Percentiles rank a stretch among this genome's conserved stretches.
Evolutionary conservation across 192 early-diverging fungal species (phyloP).

Genomic region (Rhizophagus prolifer): DNA sequence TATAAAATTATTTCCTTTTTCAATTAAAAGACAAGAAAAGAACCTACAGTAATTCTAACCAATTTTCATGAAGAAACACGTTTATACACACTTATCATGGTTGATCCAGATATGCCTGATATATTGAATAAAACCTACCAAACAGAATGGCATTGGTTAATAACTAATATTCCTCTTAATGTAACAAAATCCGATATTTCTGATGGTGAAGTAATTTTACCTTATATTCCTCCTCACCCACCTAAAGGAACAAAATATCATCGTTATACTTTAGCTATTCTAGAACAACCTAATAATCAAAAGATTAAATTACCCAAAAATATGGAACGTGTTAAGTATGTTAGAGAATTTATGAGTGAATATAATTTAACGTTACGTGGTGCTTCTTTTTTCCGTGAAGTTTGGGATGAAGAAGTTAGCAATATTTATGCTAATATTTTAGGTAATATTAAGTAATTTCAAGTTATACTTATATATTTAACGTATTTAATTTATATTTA

Average conservation of each 20-base stretch:
- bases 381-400: slow-evolving; percentile 55
- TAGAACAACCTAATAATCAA: slow-evolving; percentile 62
- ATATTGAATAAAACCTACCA: slow-evolving; percentile 62
- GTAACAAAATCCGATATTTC: slow-evolving; percentile 49
- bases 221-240: slow-evolving; percentile 75
- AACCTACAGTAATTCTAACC: slow-evolving; percentile 54
- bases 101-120: slow-evolving; percentile 69
- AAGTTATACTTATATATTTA: too few relatives aligned
- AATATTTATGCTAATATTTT: slow-evolving; percentile 53
- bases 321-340: slow-evolving; percentile 35
- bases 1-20: too few relatives aligned
- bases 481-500: too few relatives aligned
- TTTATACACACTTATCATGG: slow-evolving; percentile 68
- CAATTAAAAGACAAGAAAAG: slow-evolving; percentile 49
- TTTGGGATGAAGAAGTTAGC: slow-evolving; percentile 53
- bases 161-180: slow-evolving; percentile 62
- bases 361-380: slow-evolving; percentile 47
- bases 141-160: slow-evolving; percentile 73
- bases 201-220: slow-evolving; percentile 45
- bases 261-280: slow-evolving; percentile 65
- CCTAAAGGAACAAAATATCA: slow-evolving; percentile 73
- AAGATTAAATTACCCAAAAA: slow-evolving; percentile 44
- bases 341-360: slow-evolving; percentile 37
- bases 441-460: slow-evolving; percentile 26
- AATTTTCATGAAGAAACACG: slow-evolving; percentile 66